These are phyloP conservation scores for Suaeda aralocaspica DNA, from an alignment of 148 eudicot species.

Conservation along the genomic window DNA sequence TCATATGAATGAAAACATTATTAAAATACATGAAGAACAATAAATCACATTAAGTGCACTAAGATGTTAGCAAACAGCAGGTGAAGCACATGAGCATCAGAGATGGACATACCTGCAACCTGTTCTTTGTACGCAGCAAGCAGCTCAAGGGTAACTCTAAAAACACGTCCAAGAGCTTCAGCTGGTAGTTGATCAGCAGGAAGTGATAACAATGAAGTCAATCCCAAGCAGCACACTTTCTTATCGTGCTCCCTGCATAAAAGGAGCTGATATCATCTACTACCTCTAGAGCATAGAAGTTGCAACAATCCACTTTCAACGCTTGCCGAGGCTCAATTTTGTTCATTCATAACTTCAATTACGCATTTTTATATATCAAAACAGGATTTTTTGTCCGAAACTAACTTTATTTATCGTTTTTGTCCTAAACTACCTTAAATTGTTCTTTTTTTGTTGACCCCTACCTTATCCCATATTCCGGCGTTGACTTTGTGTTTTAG, in stretches of 20 bases:
- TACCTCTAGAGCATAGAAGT: too few relatives aligned
- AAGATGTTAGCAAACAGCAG: not conserved
- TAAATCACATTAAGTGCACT: not conserved
- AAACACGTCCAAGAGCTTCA: slow-evolving; percentile 88
- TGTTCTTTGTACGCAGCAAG: slow-evolving; percentile 95
- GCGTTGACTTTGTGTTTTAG: too few relatives aligned
- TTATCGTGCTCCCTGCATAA: slow-evolving; percentile 86
- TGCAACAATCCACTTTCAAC: too few relatives aligned
- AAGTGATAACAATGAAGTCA: slow-evolving; percentile 77
- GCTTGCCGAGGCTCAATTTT: too few relatives aligned
- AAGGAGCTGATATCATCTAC: too few relatives aligned
- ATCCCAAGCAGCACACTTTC: slow-evolving; percentile 96
- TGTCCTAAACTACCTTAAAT: too few relatives aligned
- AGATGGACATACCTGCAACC: slow-evolving; percentile 56
- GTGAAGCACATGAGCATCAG: not conserved
- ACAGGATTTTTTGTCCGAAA: too few relatives aligned
- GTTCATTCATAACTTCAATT: too few relatives aligned
- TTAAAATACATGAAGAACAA: not conserved
- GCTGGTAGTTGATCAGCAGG: slow-evolving; percentile 79
- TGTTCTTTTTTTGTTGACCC: too few relatives aligned
- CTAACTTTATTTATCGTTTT: too few relatives aligned
- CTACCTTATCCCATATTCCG: too few relatives aligned
- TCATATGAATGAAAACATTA: slow-evolving; percentile 7
- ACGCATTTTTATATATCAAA: too few relatives aligned
- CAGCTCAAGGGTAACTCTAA: slow-evolving; percentile 77